Evolutionary conservation across 2,329 filamentous ascomycete genomes (phyloP).

Genomic region (Xylaria digitata): DNA sequence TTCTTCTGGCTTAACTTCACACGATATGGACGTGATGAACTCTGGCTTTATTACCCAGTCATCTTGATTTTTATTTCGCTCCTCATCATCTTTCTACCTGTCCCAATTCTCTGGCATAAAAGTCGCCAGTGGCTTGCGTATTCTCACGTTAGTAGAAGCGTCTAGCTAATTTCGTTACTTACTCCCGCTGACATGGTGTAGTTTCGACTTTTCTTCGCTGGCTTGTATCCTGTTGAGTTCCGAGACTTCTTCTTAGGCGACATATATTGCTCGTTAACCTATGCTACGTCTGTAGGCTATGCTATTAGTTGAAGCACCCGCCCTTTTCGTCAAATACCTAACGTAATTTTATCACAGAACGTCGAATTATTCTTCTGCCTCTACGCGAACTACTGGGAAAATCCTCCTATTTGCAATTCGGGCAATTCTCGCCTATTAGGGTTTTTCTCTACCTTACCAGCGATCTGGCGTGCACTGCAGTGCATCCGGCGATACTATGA

Average conservation of each 20-base stretch:
- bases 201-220: conserved; percentile 87
- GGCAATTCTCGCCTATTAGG: conserved; percentile 84
- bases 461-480: conserved; percentile 90
- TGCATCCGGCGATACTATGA: conserved; percentile 91
- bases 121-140: conserved; percentile 88
- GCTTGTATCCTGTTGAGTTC: conserved; percentile 93
- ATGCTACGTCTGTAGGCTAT: conserved; percentile 80
- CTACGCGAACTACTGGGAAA: conserved; percentile 81
- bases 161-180: neutral
- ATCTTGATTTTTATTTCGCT: conserved; percentile 77
- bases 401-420: conserved; percentile 84
- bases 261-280: conserved; percentile 96
- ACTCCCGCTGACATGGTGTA: conserved; percentile 54
- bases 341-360: conserved; percentile 66
- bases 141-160: conserved; percentile 75
- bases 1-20: conserved; percentile 92
- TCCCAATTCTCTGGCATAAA: conserved; percentile 77
- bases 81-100: conserved; percentile 79
- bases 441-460: conserved; percentile 84
- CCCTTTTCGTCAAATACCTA: neutral
- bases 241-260: conserved; percentile 97
- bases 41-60: conserved; percentile 90
- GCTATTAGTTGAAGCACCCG: neutral
- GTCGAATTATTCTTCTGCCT: conserved; percentile 94
- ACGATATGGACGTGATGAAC: conserved; percentile 68